Evolutionary conservation across 1,139 yeast species (phyloP).

Genomic region (Candida tunisiensis): DNA sequence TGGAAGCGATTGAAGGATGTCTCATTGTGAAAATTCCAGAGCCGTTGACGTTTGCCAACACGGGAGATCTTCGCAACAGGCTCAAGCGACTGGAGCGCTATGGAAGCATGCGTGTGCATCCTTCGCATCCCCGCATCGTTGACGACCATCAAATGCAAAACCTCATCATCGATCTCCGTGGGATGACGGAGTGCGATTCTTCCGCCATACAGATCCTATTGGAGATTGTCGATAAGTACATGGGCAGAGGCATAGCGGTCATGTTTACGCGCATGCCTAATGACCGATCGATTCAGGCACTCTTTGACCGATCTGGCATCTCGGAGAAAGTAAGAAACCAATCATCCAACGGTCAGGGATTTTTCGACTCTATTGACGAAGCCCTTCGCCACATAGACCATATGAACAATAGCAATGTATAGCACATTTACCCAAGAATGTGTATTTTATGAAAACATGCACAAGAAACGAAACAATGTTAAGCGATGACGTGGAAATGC

Average conservation of each 20-base stretch:
- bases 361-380: constrained; percentile 19
- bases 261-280: constrained; percentile 49
- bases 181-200: constrained; percentile 78
- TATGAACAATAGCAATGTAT: not conserved
- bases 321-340: constrained; percentile 14
- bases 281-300: constrained; percentile 20
- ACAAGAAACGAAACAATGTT: constrained; percentile 1
- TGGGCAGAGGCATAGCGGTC: constrained; percentile 41
- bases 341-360: constrained; percentile 8
- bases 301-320: constrained; percentile 23
- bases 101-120: constrained; percentile 75
- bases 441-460: not conserved
- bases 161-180: constrained; percentile 68
- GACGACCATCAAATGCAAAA: constrained; percentile 36
- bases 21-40: constrained; percentile 80
- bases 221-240: constrained; percentile 36
- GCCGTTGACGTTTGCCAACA: constrained; percentile 82
- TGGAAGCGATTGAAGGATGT: constrained; percentile 71
- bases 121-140: constrained; percentile 49
- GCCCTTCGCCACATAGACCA: constrained; percentile 11
- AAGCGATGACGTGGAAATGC: constrained; percentile 43
- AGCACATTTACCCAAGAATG: not conserved
- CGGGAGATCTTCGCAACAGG: constrained; percentile 65
- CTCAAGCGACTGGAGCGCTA: constrained; percentile 65
- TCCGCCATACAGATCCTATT: constrained; percentile 66